These are phyloP conservation scores for Cladophialophora psammophila DNA, from an alignment of 2,329 filamentous ascomycete species.

Conservation along the genomic window DNA sequence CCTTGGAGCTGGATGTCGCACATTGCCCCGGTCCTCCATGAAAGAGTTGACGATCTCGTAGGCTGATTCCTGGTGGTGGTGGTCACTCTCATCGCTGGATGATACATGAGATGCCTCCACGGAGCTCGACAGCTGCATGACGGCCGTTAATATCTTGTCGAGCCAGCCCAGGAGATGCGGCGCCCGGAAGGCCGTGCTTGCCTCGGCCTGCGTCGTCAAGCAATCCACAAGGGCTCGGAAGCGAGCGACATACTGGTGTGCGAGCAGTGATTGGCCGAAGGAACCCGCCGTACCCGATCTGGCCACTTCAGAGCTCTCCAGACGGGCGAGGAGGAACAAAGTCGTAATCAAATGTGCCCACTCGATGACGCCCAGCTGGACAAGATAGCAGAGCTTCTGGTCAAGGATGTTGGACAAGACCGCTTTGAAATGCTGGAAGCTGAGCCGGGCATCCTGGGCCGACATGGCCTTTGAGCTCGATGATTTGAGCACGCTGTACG, in stretches of 20 bases:
- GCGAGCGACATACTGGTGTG: slow-evolving; percentile 12
- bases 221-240: slow-evolving; percentile 16
- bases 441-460: background rate
- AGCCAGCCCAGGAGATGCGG: slow-evolving; percentile 25
- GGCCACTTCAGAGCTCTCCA: slow-evolving; percentile 1
- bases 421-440: slow-evolving; percentile 15
- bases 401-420: slow-evolving; percentile 24
- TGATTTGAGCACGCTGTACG: slow-evolving; percentile 25
- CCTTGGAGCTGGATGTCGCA: background rate
- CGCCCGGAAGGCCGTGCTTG: background rate
- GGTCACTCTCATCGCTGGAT: background rate
- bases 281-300: background rate
- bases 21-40: slow-evolving; percentile 9
- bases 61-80: slow-evolving; percentile 17
- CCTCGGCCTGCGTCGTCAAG: background rate
- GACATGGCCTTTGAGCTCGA: slow-evolving; percentile 3
- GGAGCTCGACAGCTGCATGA: slow-evolving; percentile 4
- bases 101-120: background rate
- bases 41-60: slow-evolving; percentile 35
- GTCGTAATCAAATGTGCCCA: slow-evolving; percentile 32
- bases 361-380: slow-evolving; percentile 24
- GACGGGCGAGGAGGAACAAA: slow-evolving; percentile 30
- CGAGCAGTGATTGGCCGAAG: background rate
- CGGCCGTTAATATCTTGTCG: slow-evolving; percentile 27
- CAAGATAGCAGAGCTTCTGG: slow-evolving; percentile 18